A percentile compares a stretch with the other conserved stretches of the same genome.
Evolutionary conservation across 176 grass and related monocot genomes (phyloP).

Genomic region (Typha latifolia): DNA sequence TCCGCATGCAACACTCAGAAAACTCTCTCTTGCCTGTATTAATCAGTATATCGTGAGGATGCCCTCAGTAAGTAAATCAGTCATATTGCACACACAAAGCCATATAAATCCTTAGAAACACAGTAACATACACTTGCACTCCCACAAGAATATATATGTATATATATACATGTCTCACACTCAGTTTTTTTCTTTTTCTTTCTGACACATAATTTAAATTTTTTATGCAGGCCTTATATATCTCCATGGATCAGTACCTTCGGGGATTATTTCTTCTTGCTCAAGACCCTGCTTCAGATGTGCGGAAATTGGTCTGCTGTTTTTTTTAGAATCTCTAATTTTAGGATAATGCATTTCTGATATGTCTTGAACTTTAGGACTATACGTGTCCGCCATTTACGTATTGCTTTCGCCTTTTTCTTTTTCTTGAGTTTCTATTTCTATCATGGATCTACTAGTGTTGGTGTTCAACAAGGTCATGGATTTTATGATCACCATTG

Average conservation of each 20-base stretch:
- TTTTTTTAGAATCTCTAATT: not conserved
- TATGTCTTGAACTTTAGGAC: not conserved
- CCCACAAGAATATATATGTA: too few species aligned
- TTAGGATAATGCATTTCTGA: not conserved
- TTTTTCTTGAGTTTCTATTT: too few species aligned
- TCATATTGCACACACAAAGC: not conserved
- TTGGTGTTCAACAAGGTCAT: too few species aligned
- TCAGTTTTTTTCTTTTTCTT: not conserved
- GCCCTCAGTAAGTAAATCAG: slow-evolving; percentile 52
- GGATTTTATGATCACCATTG: too few species aligned
- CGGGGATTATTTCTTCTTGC: slow-evolving; percentile 90
- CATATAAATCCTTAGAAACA: not conserved
- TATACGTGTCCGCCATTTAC: too few species aligned
- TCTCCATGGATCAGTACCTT: slow-evolving; percentile 96
- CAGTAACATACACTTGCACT: too few species aligned
- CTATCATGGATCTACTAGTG: too few species aligned
- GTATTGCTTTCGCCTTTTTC: too few species aligned
- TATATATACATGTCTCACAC: too few species aligned
- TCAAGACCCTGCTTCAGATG: slow-evolving; percentile 71
- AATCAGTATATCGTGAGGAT: slow-evolving; percentile 90
- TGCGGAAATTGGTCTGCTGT: slow-evolving; percentile 69
- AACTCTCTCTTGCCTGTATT: slow-evolving; percentile 70
- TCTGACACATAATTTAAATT: slow-evolving; percentile 17
- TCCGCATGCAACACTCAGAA: slow-evolving; percentile 71
- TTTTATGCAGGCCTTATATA: slow-evolving; percentile 54